Conservation (phyloP, 2,329 filamentous ascomycete genomes). For the Stenocarpella maydis region DNA sequence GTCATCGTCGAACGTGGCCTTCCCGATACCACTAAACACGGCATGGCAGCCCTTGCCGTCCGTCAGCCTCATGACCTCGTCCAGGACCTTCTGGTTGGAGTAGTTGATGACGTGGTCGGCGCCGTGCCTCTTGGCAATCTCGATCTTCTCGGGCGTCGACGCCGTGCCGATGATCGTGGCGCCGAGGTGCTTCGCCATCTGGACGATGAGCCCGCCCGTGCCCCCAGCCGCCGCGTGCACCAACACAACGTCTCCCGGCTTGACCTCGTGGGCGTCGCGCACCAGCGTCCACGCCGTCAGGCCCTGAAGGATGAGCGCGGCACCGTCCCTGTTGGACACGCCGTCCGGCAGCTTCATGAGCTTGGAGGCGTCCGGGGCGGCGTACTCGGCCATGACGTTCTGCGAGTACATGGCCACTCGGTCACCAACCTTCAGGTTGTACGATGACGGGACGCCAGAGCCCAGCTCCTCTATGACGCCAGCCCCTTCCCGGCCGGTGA, state of each 20-base stretch:
- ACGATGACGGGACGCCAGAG: conserved; percentile 61
- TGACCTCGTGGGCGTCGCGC: conserved; percentile 64
- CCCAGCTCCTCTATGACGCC: conserved; percentile 67
- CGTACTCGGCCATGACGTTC: conserved; percentile 65
- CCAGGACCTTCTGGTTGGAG: conserved; percentile 62
- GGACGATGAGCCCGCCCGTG: conserved; percentile 77
- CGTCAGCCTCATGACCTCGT: conserved; percentile 72
- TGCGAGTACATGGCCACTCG: conserved; percentile 72
- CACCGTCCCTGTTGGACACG: conserved; percentile 68
- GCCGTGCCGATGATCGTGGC: conserved; percentile 85
- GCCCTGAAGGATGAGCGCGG: conserved; percentile 78
- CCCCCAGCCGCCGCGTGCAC: conserved; percentile 89
- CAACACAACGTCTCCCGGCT: conserved; percentile 63
- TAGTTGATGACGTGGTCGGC: conserved; percentile 80
- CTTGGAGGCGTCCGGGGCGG: conserved; percentile 59
- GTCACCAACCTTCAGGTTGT: conserved; percentile 69
- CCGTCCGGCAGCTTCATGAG: conserved; percentile 70
- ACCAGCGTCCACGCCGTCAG: conserved; percentile 83
- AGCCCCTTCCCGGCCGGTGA: conserved; percentile 79
- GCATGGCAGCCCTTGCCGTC: conserved; percentile 76
- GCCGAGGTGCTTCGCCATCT: conserved; percentile 76
- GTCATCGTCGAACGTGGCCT: conserved; percentile 62
- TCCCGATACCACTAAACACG: conserved; percentile 86
- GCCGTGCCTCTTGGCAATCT: conserved; percentile 73
- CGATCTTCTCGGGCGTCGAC: conserved; percentile 75